Percentiles rank a stretch among this genome's conserved stretches.
These are phyloP conservation scores for Paspalum vaginatum DNA, from an alignment of 176 grass and related monocot species.

Conservation along the genomic window DNA sequence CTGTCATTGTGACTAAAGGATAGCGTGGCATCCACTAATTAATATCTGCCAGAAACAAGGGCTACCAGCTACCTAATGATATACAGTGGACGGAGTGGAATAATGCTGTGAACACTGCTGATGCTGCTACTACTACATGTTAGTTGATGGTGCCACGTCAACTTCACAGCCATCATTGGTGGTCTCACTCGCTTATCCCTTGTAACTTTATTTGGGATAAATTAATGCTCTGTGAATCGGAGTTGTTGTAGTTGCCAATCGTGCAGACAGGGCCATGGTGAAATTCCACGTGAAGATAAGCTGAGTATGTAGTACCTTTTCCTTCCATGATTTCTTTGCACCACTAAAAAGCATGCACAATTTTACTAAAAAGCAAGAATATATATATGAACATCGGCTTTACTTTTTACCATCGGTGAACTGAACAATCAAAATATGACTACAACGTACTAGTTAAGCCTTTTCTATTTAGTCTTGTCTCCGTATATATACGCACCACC, in stretches of 20 bases:
- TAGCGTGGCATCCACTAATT: constrained; percentile 48
- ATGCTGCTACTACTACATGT: neutral
- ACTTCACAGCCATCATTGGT: constrained; percentile 32
- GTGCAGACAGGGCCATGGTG: constrained; percentile 13
- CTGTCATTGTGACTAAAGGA: constrained; percentile 25
- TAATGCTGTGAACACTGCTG: neutral
- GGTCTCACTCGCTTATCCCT: constrained; percentile 18
- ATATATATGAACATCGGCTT: neutral
- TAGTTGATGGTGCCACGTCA: constrained; percentile 31
- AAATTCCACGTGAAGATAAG: constrained; percentile 31
- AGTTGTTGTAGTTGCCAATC: constrained; percentile 1
- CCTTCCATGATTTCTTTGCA: neutral
- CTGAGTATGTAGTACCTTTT: neutral
- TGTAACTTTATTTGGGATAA: neutral
- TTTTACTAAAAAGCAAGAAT: neutral
- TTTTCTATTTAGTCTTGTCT: neutral
- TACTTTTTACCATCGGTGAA: constrained; percentile 28
- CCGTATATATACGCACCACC: no score
- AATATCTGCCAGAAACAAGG: neutral
- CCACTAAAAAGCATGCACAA: neutral
- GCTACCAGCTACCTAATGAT: constrained; percentile 9
- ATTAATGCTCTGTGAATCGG: constrained; percentile 6
- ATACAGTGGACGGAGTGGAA: constrained; percentile 26
- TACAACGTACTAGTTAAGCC: neutral
- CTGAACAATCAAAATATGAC: constrained; percentile 13